phyloP scores from a whole-genome alignment of 2,329 filamentous ascomycete species.

The Clarireedia paspali region DNA sequence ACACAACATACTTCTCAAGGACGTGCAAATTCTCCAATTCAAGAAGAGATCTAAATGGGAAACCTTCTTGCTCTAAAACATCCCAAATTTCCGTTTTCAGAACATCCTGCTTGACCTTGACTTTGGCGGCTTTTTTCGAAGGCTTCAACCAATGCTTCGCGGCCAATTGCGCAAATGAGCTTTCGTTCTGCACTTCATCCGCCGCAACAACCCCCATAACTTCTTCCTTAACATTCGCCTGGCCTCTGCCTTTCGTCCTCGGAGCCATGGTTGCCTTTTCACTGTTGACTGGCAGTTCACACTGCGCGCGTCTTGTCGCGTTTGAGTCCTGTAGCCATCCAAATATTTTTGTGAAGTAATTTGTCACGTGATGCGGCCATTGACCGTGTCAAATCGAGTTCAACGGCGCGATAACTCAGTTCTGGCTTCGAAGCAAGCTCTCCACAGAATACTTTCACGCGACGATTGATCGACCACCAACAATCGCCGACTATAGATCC shows the following conservation, averaged over 20 bases:
- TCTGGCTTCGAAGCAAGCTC: neutral
- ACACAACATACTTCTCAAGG: constrained; percentile 59
- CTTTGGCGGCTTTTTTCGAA: constrained; percentile 51
- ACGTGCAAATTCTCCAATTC: constrained; percentile 85
- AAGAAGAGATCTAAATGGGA: constrained; percentile 68
- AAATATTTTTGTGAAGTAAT: constrained; percentile 6
- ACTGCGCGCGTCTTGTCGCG: constrained; percentile 10
- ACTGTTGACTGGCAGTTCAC: constrained; percentile 9
- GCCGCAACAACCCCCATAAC: constrained; percentile 36
- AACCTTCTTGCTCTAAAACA: constrained; percentile 71
- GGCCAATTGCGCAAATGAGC: constrained; percentile 68
- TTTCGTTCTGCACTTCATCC: constrained; percentile 63
- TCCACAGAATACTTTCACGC: neutral
- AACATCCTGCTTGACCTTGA: constrained; percentile 70
- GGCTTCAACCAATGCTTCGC: constrained; percentile 76
- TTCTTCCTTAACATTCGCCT: constrained; percentile 32
- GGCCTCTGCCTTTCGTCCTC: constrained; percentile 20
- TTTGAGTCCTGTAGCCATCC: neutral
- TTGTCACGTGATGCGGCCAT: neutral
- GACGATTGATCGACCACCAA: constrained; percentile 2
- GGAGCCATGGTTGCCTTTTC: constrained; percentile 24
- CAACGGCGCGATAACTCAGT: neutral
- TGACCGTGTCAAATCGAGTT: neutral
- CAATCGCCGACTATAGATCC: neutral
- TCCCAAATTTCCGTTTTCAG: constrained; percentile 88